Evolutionary conservation across 23 red algal genomes (phyloP).

Genomic region (Gracilaria gracilis): DNA sequence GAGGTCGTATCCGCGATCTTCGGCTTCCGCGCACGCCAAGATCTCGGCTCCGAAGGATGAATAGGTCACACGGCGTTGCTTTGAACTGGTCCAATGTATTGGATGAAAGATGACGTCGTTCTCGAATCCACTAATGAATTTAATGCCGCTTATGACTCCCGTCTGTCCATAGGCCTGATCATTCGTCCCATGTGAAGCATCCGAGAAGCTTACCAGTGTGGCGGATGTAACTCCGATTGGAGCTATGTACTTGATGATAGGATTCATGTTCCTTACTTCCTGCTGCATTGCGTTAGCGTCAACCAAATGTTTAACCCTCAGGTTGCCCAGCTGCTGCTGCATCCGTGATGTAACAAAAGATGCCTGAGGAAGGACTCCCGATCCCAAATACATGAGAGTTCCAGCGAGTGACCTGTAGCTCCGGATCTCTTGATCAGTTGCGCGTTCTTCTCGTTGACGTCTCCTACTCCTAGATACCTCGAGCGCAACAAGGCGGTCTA

Average conservation of each 20-base stretch:
- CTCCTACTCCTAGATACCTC: neutral
- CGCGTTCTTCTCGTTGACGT: neutral
- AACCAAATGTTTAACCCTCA: conserved; percentile 24
- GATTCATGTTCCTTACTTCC: neutral
- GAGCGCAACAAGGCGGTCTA: neutral
- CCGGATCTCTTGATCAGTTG: neutral
- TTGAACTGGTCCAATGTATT: conserved; percentile 29
- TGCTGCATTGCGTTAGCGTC: conserved; percentile 20
- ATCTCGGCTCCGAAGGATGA: too few species aligned
- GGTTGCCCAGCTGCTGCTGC: neutral
- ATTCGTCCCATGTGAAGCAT: conserved; percentile 20
- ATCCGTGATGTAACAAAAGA: neutral
- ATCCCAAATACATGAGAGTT: conserved; percentile 28
- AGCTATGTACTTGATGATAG: neutral
- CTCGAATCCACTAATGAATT: neutral
- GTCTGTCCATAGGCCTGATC: neutral
- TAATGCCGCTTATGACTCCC: conserved; percentile 1
- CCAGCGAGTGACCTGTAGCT: neutral
- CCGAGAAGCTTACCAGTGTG: too few species aligned
- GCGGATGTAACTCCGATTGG: neutral
- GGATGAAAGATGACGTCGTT: neutral
- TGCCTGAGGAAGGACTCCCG: neutral
- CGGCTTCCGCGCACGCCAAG: too few species aligned
- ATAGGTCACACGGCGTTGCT: too few species aligned
- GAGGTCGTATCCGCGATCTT: too few species aligned